A percentile compares a stretch with the other conserved stretches of the same genome.
Evolutionary conservation across 768 basidiomycete species (phyloP).

Genomic region (Calocybe gangraenosa): DNA sequence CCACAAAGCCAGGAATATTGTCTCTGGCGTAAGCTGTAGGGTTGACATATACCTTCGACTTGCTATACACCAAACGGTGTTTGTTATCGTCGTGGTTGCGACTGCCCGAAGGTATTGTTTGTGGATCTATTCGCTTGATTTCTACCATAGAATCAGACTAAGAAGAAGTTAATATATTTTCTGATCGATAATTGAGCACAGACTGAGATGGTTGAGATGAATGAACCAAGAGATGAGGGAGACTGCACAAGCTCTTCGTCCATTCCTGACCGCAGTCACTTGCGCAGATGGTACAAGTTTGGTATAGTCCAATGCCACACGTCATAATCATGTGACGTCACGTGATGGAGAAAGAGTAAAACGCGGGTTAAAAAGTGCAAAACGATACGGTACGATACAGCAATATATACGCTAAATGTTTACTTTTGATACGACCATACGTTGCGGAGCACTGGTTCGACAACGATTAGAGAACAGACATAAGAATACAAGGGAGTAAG

Average conservation of each 20-base stretch:
- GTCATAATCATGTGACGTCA: neutral
- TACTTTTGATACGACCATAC: slow-evolving; percentile 97
- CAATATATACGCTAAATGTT: slow-evolving; percentile 21
- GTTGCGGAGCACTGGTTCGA: slow-evolving; percentile 79
- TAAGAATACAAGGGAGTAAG: neutral
- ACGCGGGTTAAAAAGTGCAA: slow-evolving; percentile 7
- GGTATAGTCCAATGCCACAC: too few relatives aligned
- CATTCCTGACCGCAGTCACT: slow-evolving; percentile 14
- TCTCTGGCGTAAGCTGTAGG: slow-evolving; percentile 90
- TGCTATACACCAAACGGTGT: slow-evolving; percentile 79
- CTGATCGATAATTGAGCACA: slow-evolving; percentile 16
- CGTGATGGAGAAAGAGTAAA: neutral
- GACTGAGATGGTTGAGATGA: slow-evolving; percentile 46
- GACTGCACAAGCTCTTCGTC: slow-evolving; percentile 17
- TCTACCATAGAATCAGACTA: slow-evolving; percentile 72
- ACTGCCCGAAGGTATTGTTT: slow-evolving; percentile 16
- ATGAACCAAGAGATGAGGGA: slow-evolving; percentile 37
- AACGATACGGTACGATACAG: slow-evolving; percentile 1
- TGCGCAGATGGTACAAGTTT: too few relatives aligned
- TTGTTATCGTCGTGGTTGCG: slow-evolving; percentile 48
- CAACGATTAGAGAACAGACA: slow-evolving; percentile 5
- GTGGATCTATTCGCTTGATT: slow-evolving; percentile 46
- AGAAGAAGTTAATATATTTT: neutral
- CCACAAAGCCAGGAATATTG: slow-evolving; percentile 92
- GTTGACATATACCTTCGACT: slow-evolving; percentile 94